A percentile compares a stretch with the other conserved stretches of the same genome.
phyloP scores from a whole-genome alignment of 345 rosid genomes.

The Anacardium occidentale region DNA sequence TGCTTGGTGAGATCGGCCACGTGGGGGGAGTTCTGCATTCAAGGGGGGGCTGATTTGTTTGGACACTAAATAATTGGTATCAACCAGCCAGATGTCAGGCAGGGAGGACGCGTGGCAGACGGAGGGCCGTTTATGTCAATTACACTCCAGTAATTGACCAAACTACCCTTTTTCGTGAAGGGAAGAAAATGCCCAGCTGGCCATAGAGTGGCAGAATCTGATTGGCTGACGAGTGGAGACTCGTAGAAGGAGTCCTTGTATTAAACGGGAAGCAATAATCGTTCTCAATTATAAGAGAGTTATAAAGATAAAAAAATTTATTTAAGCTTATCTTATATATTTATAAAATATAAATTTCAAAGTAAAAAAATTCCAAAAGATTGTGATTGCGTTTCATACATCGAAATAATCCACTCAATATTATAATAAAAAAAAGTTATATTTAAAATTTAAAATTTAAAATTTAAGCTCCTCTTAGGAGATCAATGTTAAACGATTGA shows the following conservation, averaged over 20 bases:
- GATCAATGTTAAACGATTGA: not conserved
- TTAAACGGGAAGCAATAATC: conserved; percentile 31
- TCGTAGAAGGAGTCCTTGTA: not conserved
- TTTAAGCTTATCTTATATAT: too few relatives aligned
- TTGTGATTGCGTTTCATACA: too few relatives aligned
- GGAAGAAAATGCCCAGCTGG: not conserved
- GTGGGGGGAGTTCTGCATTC: not conserved
- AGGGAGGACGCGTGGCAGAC: conserved; percentile 17
- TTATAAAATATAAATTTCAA: too few relatives aligned
- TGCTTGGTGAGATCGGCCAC: not conserved
- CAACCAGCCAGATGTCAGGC: not conserved
- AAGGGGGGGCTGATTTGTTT: conserved; percentile 7
- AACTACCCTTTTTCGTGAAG: conserved; percentile 22
- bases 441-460: not conserved
- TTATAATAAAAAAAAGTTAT: not conserved
- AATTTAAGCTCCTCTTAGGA: not conserved
- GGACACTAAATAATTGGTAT: not conserved
- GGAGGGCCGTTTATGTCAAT: not conserved
- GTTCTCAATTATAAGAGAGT: not conserved
- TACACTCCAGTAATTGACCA: conserved; percentile 8
- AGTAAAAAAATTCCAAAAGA: too few relatives aligned
- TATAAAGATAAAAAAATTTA: too few relatives aligned
- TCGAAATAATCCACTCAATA: too few relatives aligned
- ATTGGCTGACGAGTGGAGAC: conserved; percentile 1
- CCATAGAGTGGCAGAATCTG: not conserved